Evolutionary conservation across 2,329 filamentous ascomycete species (phyloP), one percentile per base, ranked within the genome.

Genomic region (Hypoxylon sp.): DNA sequence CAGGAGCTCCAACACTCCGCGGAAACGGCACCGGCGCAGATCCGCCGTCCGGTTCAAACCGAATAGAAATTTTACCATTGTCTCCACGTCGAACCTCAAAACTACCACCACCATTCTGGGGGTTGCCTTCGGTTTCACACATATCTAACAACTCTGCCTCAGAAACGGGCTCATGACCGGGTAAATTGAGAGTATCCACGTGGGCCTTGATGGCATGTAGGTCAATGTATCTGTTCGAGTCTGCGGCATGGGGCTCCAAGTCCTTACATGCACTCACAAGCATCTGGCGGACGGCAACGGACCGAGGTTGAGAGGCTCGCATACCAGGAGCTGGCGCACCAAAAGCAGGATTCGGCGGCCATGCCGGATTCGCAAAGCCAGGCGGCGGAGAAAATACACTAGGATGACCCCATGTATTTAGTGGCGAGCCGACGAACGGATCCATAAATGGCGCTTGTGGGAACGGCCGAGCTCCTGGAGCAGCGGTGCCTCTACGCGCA

Each of bases 101-200:
- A 26, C 87, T 91, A n/a, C 96, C 96, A 48, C 95, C 95, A 50
- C 96, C 96, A 75, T 98, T 98, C 65, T 91, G 89, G 1, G 83
- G 78, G 74, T 92, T 97, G 63, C 96, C 96, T 78, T 97, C 93
- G 0, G 95, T 97, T 75, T 98, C 95, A 78, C 93, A 96, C 65
- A 97, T 91, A 63, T 92, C 90, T 42, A 95, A 85, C 73, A 98
- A 85, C 75, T 98, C 94, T 26, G 85, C 76, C 83, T 89, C 79
- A 71, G 84, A 79, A 83, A 88, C 74, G 2, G 78, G 74, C 5
- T 80, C 78, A 14, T 79, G 74, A 26, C 83, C 77, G 26, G 85
- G 80, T 64, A 91, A 87, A 59, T 84, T 84, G n/a, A 86, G 81
- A 35, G 83, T 82, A 59, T 90, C 89, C 31, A 92, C 84, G 60